phyloP scores from a whole-genome alignment of 2,329 filamentous ascomycete genomes.

The Colletotrichum liriopes region DNA sequence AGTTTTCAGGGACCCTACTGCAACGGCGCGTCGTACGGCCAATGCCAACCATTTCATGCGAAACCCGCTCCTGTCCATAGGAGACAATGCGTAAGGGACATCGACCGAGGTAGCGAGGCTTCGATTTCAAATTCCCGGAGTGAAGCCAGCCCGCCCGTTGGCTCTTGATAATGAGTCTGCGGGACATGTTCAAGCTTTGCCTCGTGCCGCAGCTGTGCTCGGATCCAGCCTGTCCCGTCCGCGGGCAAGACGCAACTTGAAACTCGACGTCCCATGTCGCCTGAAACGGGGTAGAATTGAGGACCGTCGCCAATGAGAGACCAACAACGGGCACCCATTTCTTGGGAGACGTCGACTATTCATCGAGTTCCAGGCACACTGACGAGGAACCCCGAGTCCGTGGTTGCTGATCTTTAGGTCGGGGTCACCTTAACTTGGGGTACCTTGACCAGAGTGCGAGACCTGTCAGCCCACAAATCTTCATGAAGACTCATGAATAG shows the following conservation, averaged over 20 bases:
- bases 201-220: constrained; percentile 36
- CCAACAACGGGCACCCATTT: neutral
- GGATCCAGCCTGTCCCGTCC: constrained; percentile 49
- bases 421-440: constrained; percentile 14
- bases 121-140: constrained; percentile 32
- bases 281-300: constrained; percentile 46
- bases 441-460: constrained; percentile 24
- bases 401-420: constrained; percentile 29
- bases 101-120: constrained; percentile 12
- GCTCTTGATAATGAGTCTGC: neutral
- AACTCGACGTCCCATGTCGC: constrained; percentile 43
- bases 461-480: constrained; percentile 28
- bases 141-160: constrained; percentile 1
- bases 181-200: constrained; percentile 37
- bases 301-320: constrained; percentile 16
- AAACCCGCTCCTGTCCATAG: neutral
- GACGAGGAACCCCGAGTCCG: constrained; percentile 30
- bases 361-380: constrained; percentile 6
- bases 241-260: constrained; percentile 46
- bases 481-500: neutral
- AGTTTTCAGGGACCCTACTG: neutral
- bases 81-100: constrained; percentile 8
- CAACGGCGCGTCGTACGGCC: constrained; percentile 3
- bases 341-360: neutral
- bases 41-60: constrained; percentile 16